Evolutionary conservation across 805 yeast species (phyloP).

Genomic region (Candida maltosa): DNA sequence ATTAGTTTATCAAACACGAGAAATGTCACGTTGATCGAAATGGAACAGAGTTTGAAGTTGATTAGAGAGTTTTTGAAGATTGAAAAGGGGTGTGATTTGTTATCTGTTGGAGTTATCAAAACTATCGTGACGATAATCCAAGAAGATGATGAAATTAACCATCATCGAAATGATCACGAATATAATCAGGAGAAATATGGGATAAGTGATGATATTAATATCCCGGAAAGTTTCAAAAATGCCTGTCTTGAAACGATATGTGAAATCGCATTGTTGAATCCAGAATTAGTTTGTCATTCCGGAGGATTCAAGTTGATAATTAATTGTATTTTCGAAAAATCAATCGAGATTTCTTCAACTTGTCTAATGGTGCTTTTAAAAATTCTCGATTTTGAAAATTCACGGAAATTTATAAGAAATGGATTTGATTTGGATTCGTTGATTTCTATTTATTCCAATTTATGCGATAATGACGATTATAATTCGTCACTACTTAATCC

Average conservation of each 20-base stretch:
- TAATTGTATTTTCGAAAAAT: conserved; percentile 38
- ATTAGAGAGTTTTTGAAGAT: conserved; percentile 59
- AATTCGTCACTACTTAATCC: no score
- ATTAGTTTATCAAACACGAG: conserved; percentile 61
- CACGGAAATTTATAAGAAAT: conserved; percentile 52
- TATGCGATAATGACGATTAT: conserved; percentile 38
- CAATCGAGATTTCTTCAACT: conserved; percentile 13
- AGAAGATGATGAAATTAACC: conserved; percentile 19
- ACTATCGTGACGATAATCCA: conserved; percentile 65
- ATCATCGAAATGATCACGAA: neutral
- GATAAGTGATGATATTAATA: conserved; percentile 1
- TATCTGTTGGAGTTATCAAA: conserved; percentile 63
- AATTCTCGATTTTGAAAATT: conserved; percentile 54
- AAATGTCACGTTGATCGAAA: conserved; percentile 50
- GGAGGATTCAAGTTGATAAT: conserved; percentile 52
- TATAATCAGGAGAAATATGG: conserved; percentile 1
- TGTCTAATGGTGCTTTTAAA: conserved; percentile 39
- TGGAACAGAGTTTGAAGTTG: conserved; percentile 74
- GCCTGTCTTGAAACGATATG: conserved; percentile 42
- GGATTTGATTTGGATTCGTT: conserved; percentile 63
- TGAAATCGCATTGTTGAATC: conserved; percentile 35
- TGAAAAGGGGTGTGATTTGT: conserved; percentile 45
- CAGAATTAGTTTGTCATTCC: conserved; percentile 43
- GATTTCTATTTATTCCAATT: conserved; percentile 69
- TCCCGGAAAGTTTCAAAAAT: conserved; percentile 36